phyloP scores from a whole-genome alignment of 2,329 filamentous ascomycete genomes.

The Geoglossum cookeanum region DNA sequence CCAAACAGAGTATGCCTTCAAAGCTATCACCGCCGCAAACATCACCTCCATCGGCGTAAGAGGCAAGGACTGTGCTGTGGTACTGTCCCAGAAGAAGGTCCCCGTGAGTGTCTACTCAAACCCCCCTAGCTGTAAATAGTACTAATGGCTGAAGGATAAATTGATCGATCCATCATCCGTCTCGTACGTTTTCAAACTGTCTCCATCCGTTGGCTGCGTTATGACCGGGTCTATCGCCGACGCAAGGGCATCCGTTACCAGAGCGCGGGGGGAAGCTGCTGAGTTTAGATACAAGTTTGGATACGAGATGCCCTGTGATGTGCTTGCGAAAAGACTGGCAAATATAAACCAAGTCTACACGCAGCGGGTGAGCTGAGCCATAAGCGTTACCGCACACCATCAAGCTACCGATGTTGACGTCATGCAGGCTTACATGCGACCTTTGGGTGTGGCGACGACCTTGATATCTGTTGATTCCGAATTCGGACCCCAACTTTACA shows the following conservation, averaged over 20 bases:
- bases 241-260: slow-evolving; percentile 78
- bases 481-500: slow-evolving; percentile 86
- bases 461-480: slow-evolving; percentile 88
- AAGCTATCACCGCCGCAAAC: slow-evolving; percentile 96
- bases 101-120: slow-evolving; percentile 45
- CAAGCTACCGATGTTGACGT: not conserved
- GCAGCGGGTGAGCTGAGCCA: slow-evolving; percentile 49
- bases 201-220: slow-evolving; percentile 87
- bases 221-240: slow-evolving; percentile 98
- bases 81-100: slow-evolving; percentile 98
- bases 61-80: slow-evolving; percentile 92
- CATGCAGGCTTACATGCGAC: slow-evolving; percentile 80
- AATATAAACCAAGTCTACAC: slow-evolving; percentile 99
- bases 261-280: slow-evolving; percentile 85
- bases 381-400: slow-evolving; percentile 3
- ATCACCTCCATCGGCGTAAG: slow-evolving; percentile 94
- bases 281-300: slow-evolving; percentile 98
- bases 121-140: slow-evolving; percentile 6
- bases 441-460: slow-evolving; percentile 86
- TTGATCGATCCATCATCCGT: slow-evolving; percentile 95
- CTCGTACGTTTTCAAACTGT: slow-evolving; percentile 93
- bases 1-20: slow-evolving; percentile 91
- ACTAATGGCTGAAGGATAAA: slow-evolving; percentile 54
- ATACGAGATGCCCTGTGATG: slow-evolving; percentile 99
- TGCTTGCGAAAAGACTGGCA: slow-evolving; percentile 84